A percentile compares a stretch with the other conserved stretches of the same genome.
Evolutionary conservation across 139 green algal species (phyloP).

Genomic region (Tetradesmus lagerheimii): DNA sequence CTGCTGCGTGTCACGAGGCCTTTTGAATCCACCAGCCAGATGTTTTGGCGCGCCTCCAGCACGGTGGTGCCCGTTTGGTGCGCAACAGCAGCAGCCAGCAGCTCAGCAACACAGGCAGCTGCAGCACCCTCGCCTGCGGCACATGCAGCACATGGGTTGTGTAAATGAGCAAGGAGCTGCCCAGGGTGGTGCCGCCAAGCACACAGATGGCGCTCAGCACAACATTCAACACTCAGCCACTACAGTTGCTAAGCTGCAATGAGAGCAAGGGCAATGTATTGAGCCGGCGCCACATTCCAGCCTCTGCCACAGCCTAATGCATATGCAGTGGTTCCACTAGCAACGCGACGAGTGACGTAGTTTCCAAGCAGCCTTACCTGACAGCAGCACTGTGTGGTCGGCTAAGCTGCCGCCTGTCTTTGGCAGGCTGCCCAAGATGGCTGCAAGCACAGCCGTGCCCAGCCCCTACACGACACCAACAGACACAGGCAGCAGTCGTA

Average conservation of each 20-base stretch:
- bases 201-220: too few relatives aligned
- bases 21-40: slow-evolving; percentile 83
- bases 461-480: slow-evolving; percentile 58
- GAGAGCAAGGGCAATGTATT: too few relatives aligned
- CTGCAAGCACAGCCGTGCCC: slow-evolving; percentile 81
- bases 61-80: slow-evolving; percentile 69
- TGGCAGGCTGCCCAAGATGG: slow-evolving; percentile 76
- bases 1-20: slow-evolving; percentile 80
- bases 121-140: slow-evolving; percentile 71
- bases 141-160: background rate
- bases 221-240: too few relatives aligned
- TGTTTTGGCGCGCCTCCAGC: slow-evolving; percentile 78
- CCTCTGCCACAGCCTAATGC: too few relatives aligned
- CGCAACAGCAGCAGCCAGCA: slow-evolving; percentile 80
- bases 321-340: too few relatives aligned
- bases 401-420: slow-evolving; percentile 67
- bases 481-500: background rate
- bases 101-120: slow-evolving; percentile 78
- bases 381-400: slow-evolving; percentile 78
- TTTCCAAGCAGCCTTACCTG: slow-evolving; percentile 61
- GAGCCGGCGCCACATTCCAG: too few relatives aligned
- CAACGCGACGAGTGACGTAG: too few relatives aligned
- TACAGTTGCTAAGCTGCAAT: too few relatives aligned
- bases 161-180: too few relatives aligned
- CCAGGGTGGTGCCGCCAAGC: too few relatives aligned